Percentiles rank a stretch among this genome's conserved stretches.
Evolutionary conservation across 495 filamentous ascomycete species (phyloP).

Genomic region (Endocarpon pusillum): DNA sequence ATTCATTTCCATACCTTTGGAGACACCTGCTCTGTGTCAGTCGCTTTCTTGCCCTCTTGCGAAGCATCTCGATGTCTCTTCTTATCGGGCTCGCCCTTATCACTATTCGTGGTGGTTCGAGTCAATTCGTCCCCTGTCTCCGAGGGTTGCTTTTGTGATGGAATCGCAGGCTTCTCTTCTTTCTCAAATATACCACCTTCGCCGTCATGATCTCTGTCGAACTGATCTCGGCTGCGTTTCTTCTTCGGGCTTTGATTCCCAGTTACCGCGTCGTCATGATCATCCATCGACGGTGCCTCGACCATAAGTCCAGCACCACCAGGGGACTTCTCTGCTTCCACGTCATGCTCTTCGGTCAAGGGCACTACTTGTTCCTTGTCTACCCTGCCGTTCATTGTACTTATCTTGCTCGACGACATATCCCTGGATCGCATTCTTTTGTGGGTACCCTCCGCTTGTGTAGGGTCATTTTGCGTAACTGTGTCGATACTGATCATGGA

Average conservation of each 20-base stretch:
- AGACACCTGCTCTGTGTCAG: neutral
- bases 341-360: constrained; percentile 10
- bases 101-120: constrained; percentile 1
- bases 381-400: constrained; percentile 3
- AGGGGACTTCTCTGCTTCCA: constrained; percentile 6
- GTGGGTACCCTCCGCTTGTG: constrained; percentile 10
- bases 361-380: constrained; percentile 6
- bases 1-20: constrained; percentile 5
- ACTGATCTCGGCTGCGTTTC: constrained; percentile 35
- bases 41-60: constrained; percentile 13
- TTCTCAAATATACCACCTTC: constrained; percentile 8
- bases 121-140: constrained; percentile 9
- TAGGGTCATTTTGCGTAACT: constrained; percentile 4
- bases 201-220: constrained; percentile 24
- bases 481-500: constrained; percentile 8
- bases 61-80: constrained; percentile 30
- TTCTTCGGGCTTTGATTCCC: constrained; percentile 24
- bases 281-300: constrained; percentile 3
- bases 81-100: constrained; percentile 26
- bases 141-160: neutral
- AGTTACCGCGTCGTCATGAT: constrained; percentile 3
- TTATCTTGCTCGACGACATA: constrained; percentile 7
- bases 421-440: constrained; percentile 32
- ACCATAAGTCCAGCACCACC: too few species aligned
- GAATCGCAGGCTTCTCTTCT: constrained; percentile 13